Base-by-base conservation (phyloP, 2,329 filamentous ascomycete genomes). In the Epichloe bromicola region DNA sequence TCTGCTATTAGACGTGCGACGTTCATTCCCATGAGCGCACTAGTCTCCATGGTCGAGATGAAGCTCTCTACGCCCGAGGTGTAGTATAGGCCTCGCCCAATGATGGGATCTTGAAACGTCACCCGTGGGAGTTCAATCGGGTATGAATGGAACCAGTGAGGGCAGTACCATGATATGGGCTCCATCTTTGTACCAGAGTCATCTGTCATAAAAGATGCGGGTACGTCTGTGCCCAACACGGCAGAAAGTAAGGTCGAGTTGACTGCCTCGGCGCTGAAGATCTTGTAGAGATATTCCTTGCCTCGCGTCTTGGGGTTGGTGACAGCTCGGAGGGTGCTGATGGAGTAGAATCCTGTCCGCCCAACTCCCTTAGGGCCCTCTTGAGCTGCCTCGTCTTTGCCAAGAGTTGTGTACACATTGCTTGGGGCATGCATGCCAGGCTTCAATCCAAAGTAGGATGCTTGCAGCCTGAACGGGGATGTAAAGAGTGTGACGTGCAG, bases 41-140 rank as follows among this genome's bases (percentile, higher is more conserved):
- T 95, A 6, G 93, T 96, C 73, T 98, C 93, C 93, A 98, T 97
- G 0, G 89, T 95, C 10, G 86, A 93, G 58, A 97, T 94, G 64
- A 98, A 96, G 58, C 85, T 85, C 69, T 97, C 91, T 42, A 97
- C 94, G 2, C 80, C 82, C 11, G 79, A 81, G 0, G 82, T 85
- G 62, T 85, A 85, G 66, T 82, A 93, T 14, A 91, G 60, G 0
- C 80, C 79, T 6, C 76, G 67, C 5, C 79, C 82, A 3, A 96
- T 64, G 55, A 83, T 71, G 3, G 84, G 79, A 54, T 93, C 85
- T 58, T 96, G 88, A 65, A 97, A 98, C 0, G 86, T 90, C 0
- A 89, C 82, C 0, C 89, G 78, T 0, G 91, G 91, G n/a, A 82
- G 79, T 58, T 88, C 80, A 55, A 88, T 82, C 0, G 93, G 93